Evolutionary conservation across 106 monocot species (phyloP).

Genomic region (Apostasia shenzhenica): DNA sequence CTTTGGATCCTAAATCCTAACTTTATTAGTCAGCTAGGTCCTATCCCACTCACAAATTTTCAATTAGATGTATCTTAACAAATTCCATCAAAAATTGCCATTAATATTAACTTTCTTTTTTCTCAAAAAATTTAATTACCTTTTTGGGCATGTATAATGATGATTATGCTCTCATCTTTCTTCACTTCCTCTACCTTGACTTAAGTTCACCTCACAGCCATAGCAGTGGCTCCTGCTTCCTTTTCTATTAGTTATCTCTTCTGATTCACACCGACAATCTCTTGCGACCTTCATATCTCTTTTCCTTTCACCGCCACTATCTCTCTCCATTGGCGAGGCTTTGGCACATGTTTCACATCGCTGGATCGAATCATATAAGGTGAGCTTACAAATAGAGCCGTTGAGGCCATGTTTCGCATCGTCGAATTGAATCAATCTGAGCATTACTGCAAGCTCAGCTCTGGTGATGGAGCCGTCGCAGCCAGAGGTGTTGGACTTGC

Average conservation of each 20-base stretch:
- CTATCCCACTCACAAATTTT: too few relatives aligned
- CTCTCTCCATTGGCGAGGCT: slow-evolving; percentile 4
- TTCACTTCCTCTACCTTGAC: slow-evolving; percentile 8
- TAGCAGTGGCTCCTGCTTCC: slow-evolving; percentile 20
- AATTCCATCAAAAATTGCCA: too few relatives aligned
- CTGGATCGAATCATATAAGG: too few relatives aligned
- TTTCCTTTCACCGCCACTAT: neutral
- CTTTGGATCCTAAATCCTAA: too few relatives aligned
- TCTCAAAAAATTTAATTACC: too few relatives aligned
- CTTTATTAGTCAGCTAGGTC: too few relatives aligned
- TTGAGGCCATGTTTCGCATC: neutral
- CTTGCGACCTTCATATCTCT: neutral
- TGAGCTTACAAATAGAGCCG: too few relatives aligned
- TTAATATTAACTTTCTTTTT: too few relatives aligned
- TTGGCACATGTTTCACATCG: neutral
- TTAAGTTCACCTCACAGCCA: neutral
- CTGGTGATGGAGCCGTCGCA: slow-evolving; percentile 47
- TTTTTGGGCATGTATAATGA: too few relatives aligned
- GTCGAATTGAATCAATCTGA: slow-evolving; percentile 1
- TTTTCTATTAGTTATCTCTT: slow-evolving; percentile 15
- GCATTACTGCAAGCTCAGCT: slow-evolving; percentile 35
- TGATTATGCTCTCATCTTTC: neutral
- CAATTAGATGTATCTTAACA: too few relatives aligned
- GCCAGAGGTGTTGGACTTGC: neutral
- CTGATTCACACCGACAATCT: neutral